phyloP scores from a whole-genome alignment of 2,329 filamentous ascomycete species.

The Arthrobotrys sphaeroides region DNA sequence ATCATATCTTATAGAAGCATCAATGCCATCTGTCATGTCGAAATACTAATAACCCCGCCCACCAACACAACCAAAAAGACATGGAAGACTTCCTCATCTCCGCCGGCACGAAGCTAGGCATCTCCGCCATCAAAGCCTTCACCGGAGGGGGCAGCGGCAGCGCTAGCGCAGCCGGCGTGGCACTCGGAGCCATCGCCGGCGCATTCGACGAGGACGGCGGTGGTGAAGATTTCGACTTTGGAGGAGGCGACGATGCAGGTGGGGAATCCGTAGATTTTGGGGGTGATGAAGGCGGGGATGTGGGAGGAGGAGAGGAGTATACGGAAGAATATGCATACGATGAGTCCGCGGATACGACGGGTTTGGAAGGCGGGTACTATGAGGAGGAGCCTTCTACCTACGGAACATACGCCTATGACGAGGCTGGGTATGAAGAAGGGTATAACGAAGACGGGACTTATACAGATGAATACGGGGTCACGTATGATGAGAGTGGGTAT shows the following conservation, averaged over 20 bases:
- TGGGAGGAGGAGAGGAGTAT: conserved; percentile 1
- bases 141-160: conserved; percentile 5
- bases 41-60: neutral
- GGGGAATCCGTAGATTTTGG: neutral
- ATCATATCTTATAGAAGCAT: no score
- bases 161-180: conserved; percentile 12
- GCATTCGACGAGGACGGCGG: conserved; percentile 33
- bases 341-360: neutral
- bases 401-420: neutral
- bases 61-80: neutral
- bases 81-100: conserved; percentile 41
- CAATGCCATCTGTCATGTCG: no score
- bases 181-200: conserved; percentile 16
- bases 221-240: conserved; percentile 6
- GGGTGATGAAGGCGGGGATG: neutral
- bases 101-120: conserved; percentile 31
- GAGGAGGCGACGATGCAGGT: neutral
- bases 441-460: conserved; percentile 5
- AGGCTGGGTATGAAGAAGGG: conserved; percentile 1
- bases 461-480: conserved; percentile 21
- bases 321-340: conserved; percentile 15
- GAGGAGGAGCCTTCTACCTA: neutral
- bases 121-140: conserved; percentile 35
- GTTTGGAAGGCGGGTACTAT: neutral
- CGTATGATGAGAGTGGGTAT: conserved; percentile 20